phyloP scores from a whole-genome alignment of 805 yeast species.

The Deakozyma indianensis region DNA sequence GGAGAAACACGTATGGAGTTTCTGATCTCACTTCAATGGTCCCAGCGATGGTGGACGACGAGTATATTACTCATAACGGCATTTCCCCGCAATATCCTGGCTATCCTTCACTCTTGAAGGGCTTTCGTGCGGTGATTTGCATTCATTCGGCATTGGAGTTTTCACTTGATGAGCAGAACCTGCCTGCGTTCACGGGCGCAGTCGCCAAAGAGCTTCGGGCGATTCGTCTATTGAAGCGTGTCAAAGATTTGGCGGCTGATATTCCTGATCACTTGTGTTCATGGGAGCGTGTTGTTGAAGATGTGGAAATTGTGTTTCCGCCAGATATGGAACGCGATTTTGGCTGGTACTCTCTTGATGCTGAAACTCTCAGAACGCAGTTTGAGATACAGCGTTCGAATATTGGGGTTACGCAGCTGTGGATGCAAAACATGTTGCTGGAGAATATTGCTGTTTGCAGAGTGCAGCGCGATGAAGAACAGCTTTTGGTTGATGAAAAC shows the following conservation, averaged over 20 bases:
- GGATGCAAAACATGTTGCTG: constrained; percentile 6
- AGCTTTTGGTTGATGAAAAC: neutral
- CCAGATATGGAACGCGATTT: neutral
- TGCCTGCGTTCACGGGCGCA: neutral
- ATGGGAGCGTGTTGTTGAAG: neutral
- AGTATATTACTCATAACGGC: constrained; percentile 50
- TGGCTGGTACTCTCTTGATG: constrained; percentile 3
- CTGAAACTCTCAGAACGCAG: constrained; percentile 1
- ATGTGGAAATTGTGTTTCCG: neutral
- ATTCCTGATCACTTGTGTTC: constrained; percentile 3
- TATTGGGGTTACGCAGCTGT: constrained; percentile 5
- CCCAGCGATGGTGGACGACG: constrained; percentile 73
- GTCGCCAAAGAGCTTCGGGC: constrained; percentile 3
- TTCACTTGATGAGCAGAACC: neutral
- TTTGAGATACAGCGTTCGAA: constrained; percentile 6
- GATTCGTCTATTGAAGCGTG: constrained; percentile 2
- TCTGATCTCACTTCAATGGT: constrained; percentile 15
- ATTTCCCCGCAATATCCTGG: constrained; percentile 33
- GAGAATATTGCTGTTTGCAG: constrained; percentile 3
- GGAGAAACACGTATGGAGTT: constrained; percentile 2
- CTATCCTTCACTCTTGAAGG: constrained; percentile 6
- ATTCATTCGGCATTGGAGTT: constrained; percentile 5
- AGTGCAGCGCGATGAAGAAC: neutral
- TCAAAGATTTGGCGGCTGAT: constrained; percentile 1
- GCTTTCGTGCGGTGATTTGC: constrained; percentile 5